These are phyloP conservation scores for Haplosporangium sp. DNA, from an alignment of 371 early-diverging fungal species.

Conservation along the genomic window DNA sequence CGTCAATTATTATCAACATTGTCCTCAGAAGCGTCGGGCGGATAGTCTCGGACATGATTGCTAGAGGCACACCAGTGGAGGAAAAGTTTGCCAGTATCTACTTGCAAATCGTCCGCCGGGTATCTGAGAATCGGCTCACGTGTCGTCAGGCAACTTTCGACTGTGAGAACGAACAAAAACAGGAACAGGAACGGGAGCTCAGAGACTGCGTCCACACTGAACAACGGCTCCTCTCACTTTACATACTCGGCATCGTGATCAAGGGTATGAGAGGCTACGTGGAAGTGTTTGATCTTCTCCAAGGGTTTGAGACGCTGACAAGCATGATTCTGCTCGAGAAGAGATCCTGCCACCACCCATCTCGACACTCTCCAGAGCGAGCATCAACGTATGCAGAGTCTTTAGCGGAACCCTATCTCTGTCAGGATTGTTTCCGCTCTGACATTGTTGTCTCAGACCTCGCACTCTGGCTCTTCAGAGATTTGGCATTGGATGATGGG, in stretches of 20 bases:
- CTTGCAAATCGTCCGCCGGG: slow-evolving; percentile 50
- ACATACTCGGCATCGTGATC: slow-evolving; percentile 52
- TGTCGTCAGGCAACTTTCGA: background rate
- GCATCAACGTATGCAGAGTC: slow-evolving; percentile 37
- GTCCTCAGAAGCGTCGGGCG: slow-evolving; percentile 53
- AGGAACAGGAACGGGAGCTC: slow-evolving; percentile 44
- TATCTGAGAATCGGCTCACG: slow-evolving; percentile 27
- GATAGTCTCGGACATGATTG: slow-evolving; percentile 45
- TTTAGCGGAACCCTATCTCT: slow-evolving; percentile 24
- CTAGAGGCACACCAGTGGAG: slow-evolving; percentile 44
- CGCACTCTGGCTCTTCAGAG: slow-evolving; percentile 56
- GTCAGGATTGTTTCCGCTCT: slow-evolving; percentile 52
- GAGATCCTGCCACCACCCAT: slow-evolving; percentile 30
- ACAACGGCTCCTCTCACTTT: slow-evolving; percentile 49
- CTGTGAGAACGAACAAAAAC: background rate
- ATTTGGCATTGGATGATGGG: slow-evolving; percentile 33
- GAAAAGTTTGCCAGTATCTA: slow-evolving; percentile 56
- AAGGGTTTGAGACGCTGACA: slow-evolving; percentile 56
- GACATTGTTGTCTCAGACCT: slow-evolving; percentile 56
- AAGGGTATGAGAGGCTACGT: slow-evolving; percentile 44
- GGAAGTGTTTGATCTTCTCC: slow-evolving; percentile 54
- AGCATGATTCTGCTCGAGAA: slow-evolving; percentile 48
- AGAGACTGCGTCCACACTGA: slow-evolving; percentile 53
- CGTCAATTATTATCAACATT: slow-evolving; percentile 51
- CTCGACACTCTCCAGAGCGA: slow-evolving; percentile 2